A percentile compares a stretch with the other conserved stretches of the same genome.
Evolutionary conservation across 179 eudicot species (phyloP).

Genomic region (Beta corolliflora): DNA sequence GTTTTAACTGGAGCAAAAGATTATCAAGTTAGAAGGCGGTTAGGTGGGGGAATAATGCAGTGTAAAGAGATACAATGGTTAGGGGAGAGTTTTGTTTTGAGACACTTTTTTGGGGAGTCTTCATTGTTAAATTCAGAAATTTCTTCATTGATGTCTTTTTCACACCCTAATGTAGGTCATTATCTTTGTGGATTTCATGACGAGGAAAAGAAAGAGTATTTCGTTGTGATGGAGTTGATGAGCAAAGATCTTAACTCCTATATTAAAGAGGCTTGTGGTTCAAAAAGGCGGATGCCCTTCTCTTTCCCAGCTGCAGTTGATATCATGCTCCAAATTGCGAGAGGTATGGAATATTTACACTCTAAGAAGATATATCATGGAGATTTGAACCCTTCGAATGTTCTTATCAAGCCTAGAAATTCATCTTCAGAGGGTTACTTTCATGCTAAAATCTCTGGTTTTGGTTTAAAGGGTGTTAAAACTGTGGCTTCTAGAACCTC

Average conservation of each 20-base stretch:
- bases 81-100: conserved; percentile 70
- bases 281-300: conserved; percentile 63
- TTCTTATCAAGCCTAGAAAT: conserved; percentile 60
- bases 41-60: conserved; percentile 60
- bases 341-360: conserved; percentile 94
- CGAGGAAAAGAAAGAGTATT: conserved; percentile 71
- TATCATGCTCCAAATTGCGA: conserved; percentile 83
- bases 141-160: conserved; percentile 43
- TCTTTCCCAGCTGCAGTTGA: conserved; percentile 68
- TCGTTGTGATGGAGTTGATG: conserved; percentile 82
- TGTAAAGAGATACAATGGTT: conserved; percentile 91
- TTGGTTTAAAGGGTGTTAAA: conserved; percentile 46
- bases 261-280: conserved; percentile 66
- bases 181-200: conserved; percentile 64
- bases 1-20: conserved; percentile 62
- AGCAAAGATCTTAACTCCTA: conserved; percentile 58
- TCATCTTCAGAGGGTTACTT: conserved; percentile 53
- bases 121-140: conserved; percentile 44
- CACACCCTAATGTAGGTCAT: conserved; percentile 74
- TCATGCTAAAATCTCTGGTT: conserved; percentile 67
- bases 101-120: conserved; percentile 56
- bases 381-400: conserved; percentile 68
- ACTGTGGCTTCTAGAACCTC: conserved; percentile 32
- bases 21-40: conserved; percentile 69
- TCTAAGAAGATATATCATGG: conserved; percentile 73